phyloP scores from a whole-genome alignment of 1,139 yeast genomes.

The Nakaseomyces bracarensis region DNA sequence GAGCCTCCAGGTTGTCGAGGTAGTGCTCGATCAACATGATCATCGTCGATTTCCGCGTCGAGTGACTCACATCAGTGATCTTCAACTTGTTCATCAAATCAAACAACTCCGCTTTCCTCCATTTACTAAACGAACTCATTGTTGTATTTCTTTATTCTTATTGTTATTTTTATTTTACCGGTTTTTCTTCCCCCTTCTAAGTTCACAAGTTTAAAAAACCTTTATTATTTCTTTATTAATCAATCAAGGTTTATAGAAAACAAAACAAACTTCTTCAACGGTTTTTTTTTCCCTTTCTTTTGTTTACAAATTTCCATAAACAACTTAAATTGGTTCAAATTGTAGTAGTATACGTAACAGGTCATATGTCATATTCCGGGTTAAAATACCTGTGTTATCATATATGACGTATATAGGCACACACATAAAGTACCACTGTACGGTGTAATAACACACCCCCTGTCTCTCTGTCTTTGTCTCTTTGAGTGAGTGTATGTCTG shows the following conservation, averaged over 20 bases:
- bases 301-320: not conserved
- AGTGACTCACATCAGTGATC: conserved; percentile 16
- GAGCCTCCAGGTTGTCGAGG: conserved; percentile 17
- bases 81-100: conserved; percentile 26
- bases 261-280: not conserved
- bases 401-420: no score
- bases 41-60: conserved; percentile 20
- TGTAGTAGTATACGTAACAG: not conserved
- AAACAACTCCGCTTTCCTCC: conserved; percentile 27
- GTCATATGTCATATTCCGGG: no score
- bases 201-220: no score
- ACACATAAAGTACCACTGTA: no score
- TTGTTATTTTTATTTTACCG: not conserved
- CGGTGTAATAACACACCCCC: no score
- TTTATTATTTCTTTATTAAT: not conserved
- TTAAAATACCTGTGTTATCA: no score
- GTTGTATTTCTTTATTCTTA: not conserved
- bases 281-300: not conserved
- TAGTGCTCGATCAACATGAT: conserved; percentile 19
- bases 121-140: conserved; percentile 15
- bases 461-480: no score
- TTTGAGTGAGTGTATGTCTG: not conserved
- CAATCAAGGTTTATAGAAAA: not conserved
- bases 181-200: no score
- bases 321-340: no score